Evolutionary conservation across 441 rosid genomes (phyloP).

Genomic region (Geranium incanum): DNA sequence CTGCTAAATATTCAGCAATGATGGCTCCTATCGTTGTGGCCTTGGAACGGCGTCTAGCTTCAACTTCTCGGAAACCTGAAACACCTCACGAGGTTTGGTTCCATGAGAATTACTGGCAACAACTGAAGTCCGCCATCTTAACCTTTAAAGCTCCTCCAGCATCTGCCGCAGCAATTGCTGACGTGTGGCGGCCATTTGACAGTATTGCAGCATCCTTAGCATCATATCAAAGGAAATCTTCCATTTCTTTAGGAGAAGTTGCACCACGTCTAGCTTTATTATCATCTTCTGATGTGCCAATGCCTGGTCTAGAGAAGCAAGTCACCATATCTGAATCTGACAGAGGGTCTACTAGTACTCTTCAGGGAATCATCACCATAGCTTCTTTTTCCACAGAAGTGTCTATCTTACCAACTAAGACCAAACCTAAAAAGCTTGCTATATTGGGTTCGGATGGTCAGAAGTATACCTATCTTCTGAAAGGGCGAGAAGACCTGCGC

Average conservation of each 20-base stretch:
- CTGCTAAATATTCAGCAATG: conserved; percentile 95
- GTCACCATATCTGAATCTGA: conserved; percentile 50
- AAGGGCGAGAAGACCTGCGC: conserved; percentile 98
- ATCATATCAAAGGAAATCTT: conserved; percentile 79
- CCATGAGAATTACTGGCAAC: conserved; percentile 65
- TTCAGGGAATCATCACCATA: conserved; percentile 68
- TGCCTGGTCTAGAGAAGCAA: conserved; percentile 98
- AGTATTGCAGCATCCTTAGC: conserved; percentile 84
- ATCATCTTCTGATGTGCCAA: conserved; percentile 90
- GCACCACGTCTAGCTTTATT: conserved; percentile 83
- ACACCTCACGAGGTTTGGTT: conserved; percentile 97
- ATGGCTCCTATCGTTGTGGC: conserved; percentile 96
- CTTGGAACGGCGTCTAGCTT: conserved; percentile 92
- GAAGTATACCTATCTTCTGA: conserved; percentile 76
- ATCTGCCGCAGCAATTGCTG: conserved; percentile 71
- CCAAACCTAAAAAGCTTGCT: conserved; percentile 89
- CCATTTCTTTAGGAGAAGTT: conserved; percentile 79
- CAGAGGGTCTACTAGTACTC: conserved; percentile 38
- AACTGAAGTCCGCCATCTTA: conserved; percentile 61
- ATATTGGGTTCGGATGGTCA: conserved; percentile 92
- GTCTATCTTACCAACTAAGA: conserved; percentile 80
- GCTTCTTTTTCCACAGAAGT: conserved; percentile 76
- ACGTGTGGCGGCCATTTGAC: conserved; percentile 90
- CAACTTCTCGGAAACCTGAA: conserved; percentile 89
- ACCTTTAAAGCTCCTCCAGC: conserved; percentile 80